phyloP scores from a whole-genome alignment of 345 rosid species.

The Brassica cretica region DNA sequence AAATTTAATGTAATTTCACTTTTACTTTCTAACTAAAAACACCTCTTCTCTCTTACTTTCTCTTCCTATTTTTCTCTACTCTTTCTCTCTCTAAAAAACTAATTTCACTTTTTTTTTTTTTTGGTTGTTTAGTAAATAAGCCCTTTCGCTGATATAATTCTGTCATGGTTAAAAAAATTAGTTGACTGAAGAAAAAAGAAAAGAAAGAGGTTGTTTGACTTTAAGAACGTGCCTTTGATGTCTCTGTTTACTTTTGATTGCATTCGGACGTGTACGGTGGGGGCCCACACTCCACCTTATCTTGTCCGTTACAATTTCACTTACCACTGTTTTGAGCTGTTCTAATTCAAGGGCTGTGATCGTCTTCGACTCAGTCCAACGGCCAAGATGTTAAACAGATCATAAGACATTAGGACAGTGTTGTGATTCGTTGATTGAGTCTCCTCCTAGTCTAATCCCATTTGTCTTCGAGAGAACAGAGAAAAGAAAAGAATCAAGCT shows the following conservation, averaged over 20 bases:
- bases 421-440: neutral
- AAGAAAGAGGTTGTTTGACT: neutral
- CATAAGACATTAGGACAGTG: neutral
- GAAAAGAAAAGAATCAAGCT: neutral
- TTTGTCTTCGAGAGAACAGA: neutral
- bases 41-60: no score
- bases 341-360: slow-evolving; percentile 11
- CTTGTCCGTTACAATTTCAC: slow-evolving; percentile 10
- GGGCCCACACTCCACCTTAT: slow-evolving; percentile 13
- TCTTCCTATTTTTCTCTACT: no score
- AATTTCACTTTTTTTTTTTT: no score
- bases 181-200: no score
- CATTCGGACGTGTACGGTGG: neutral
- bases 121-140: no score
- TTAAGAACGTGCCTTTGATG: neutral
- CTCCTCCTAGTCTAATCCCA: neutral
- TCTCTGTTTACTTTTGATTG: neutral
- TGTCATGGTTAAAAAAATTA: no score
- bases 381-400: neutral
- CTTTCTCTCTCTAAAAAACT: no score
- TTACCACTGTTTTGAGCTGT: slow-evolving; percentile 8
- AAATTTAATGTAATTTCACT: no score
- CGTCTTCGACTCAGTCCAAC: neutral
- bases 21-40: no score
- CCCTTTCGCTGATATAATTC: no score